phyloP scores from a whole-genome alignment of 192 early-diverging fungal species.

The Lunasporangiospora selenospora region DNA sequence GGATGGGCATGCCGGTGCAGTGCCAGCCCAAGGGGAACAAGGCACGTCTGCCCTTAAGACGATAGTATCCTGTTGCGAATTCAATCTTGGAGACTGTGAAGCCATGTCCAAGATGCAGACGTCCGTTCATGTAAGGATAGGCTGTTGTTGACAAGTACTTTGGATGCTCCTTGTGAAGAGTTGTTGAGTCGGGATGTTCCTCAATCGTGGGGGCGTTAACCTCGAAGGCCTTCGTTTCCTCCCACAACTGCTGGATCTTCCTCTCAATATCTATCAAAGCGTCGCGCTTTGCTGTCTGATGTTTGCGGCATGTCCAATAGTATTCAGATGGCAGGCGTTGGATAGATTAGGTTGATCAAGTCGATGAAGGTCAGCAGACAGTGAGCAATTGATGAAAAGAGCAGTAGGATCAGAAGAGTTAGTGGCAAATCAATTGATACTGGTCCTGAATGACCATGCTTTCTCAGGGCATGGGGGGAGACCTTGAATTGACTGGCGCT shows the following conservation, averaged over 20 bases:
- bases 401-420: not conserved
- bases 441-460: too few relatives aligned
- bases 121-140: slow-evolving; percentile 97
- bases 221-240: slow-evolving; percentile 79
- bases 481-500: too few relatives aligned
- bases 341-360: not conserved
- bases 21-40: slow-evolving; percentile 99
- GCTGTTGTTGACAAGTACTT: slow-evolving; percentile 97
- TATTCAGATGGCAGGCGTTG: not conserved
- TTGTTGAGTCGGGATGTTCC: slow-evolving; percentile 51
- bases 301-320: too few relatives aligned
- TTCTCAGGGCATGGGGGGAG: too few relatives aligned
- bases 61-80: slow-evolving; percentile 93
- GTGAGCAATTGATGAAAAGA: not conserved
- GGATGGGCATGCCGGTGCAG: slow-evolving; percentile 99
- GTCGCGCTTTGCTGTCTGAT: slow-evolving; percentile 81
- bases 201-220: slow-evolving; percentile 81
- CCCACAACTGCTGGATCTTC: slow-evolving; percentile 82
- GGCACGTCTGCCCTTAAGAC: slow-evolving; percentile 89
- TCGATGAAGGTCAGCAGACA: not conserved
- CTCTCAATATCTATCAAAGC: slow-evolving; percentile 77
- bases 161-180: slow-evolving; percentile 71
- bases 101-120: slow-evolving; percentile 95
- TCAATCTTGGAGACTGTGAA: slow-evolving; percentile 97
- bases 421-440: not conserved